Conservation (phyloP, 2,329 filamentous ascomycete genomes). For the Didymella sp. region DNA sequence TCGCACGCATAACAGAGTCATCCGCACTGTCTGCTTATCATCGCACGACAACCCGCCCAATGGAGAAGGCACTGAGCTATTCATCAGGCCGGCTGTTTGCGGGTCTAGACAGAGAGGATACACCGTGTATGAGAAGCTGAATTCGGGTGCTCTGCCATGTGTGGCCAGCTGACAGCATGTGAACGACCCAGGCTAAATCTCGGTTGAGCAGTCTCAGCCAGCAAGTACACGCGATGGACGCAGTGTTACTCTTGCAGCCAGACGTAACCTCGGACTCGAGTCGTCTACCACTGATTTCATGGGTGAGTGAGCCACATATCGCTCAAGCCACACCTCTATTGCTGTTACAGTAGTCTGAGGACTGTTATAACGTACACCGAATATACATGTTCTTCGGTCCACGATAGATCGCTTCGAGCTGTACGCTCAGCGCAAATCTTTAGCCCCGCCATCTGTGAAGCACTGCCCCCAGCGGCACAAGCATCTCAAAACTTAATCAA, state of each 20-base stretch:
- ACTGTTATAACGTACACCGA: background rate
- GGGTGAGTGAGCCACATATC: background rate
- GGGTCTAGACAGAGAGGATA: background rate
- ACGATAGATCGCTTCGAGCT: background rate
- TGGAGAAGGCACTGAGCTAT: background rate
- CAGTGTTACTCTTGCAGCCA: conserved; percentile 5
- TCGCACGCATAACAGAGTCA: conserved; percentile 1
- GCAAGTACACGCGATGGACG: conserved; percentile 6
- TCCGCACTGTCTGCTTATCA: background rate
- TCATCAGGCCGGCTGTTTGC: background rate
- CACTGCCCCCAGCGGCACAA: background rate
- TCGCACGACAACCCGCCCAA: background rate
- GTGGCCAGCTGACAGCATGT: conserved; percentile 6
- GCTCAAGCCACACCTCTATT: conserved; percentile 4
- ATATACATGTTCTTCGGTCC: background rate
- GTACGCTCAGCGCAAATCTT: background rate
- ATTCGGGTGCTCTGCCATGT: background rate
- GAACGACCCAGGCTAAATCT: background rate
- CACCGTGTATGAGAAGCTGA: background rate
- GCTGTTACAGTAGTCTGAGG: background rate
- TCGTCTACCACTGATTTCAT: conserved; percentile 6
- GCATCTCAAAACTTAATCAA: conserved; percentile 7
- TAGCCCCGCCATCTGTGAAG: background rate
- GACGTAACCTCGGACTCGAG: conserved; percentile 12
- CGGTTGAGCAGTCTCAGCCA: conserved; percentile 1